Evolutionary conservation across 768 basidiomycete species (phyloP).

Genomic region (Tephrocybe sp.): DNA sequence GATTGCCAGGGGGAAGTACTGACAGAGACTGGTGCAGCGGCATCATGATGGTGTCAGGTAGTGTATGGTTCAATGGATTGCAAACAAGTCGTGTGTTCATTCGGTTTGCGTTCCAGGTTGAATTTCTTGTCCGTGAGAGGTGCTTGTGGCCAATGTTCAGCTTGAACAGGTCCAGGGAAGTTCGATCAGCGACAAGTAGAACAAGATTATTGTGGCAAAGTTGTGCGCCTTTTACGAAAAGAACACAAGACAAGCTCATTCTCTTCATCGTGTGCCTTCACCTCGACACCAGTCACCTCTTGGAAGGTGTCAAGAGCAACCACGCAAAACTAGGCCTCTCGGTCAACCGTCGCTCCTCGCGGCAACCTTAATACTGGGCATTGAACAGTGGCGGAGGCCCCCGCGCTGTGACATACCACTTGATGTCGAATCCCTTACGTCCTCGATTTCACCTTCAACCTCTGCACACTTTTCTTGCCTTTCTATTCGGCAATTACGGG

Average conservation of each 20-base stretch:
- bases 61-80: background rate
- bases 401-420: background rate
- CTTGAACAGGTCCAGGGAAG: background rate
- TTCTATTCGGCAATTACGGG: constrained; percentile 13
- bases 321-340: no score
- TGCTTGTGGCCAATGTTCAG: constrained; percentile 9
- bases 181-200: background rate
- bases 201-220: constrained; percentile 2
- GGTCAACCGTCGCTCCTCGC: background rate
- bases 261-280: background rate
- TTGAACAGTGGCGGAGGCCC: background rate
- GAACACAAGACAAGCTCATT: constrained; percentile 1
- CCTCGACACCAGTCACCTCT: background rate
- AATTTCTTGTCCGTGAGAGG: constrained; percentile 2
- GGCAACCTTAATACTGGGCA: background rate
- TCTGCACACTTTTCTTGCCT: background rate
- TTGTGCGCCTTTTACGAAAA: constrained; percentile 7
- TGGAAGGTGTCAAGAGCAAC: background rate
- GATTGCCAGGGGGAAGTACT: background rate
- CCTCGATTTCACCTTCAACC: background rate
- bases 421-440: constrained; percentile 9
- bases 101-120: background rate
- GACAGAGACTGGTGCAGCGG: background rate
- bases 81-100: background rate
- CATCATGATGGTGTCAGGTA: background rate